These are phyloP conservation scores for Podospora pseudoanserina DNA, from an alignment of 495 filamentous ascomycete genomes.

Conservation along the genomic window DNA sequence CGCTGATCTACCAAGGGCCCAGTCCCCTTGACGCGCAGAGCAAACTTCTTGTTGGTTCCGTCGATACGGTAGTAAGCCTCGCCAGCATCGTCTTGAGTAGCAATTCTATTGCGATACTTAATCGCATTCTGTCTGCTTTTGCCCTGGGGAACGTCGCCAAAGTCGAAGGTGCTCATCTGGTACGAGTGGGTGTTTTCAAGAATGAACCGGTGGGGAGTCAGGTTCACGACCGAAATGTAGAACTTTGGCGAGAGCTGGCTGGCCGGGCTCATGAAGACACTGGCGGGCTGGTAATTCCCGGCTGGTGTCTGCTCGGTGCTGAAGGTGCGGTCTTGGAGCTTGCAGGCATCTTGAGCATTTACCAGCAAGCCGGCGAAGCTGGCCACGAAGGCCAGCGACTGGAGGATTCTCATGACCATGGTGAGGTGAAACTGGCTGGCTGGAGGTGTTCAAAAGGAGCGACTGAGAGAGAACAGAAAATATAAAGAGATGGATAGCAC, in stretches of 20 bases:
- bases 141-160: constrained; percentile 22
- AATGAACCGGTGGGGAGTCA: constrained; percentile 31
- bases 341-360: constrained; percentile 16
- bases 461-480: background rate
- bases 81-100: constrained; percentile 25
- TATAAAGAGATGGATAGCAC: background rate
- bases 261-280: constrained; percentile 14
- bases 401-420: constrained; percentile 11
- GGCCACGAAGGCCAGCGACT: constrained; percentile 15
- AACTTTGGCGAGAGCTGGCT: constrained; percentile 16
- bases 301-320: constrained; percentile 22
- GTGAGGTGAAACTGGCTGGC: background rate
- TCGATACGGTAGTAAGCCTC: constrained; percentile 33
- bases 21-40: constrained; percentile 17
- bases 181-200: constrained; percentile 28
- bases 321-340: constrained; percentile 19
- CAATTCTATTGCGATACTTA: constrained; percentile 16
- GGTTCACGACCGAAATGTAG: constrained; percentile 33
- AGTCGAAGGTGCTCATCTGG: constrained; percentile 29
- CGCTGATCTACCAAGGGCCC: constrained; percentile 13
- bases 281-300: constrained; percentile 16
- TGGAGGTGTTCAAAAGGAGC: background rate
- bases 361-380: constrained; percentile 13
- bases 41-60: constrained; percentile 23
- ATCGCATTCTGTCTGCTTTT: constrained; percentile 28